Evolutionary conservation across 1,284 basidiomycete genomes (phyloP).

Genomic region (Mycena sp.): DNA sequence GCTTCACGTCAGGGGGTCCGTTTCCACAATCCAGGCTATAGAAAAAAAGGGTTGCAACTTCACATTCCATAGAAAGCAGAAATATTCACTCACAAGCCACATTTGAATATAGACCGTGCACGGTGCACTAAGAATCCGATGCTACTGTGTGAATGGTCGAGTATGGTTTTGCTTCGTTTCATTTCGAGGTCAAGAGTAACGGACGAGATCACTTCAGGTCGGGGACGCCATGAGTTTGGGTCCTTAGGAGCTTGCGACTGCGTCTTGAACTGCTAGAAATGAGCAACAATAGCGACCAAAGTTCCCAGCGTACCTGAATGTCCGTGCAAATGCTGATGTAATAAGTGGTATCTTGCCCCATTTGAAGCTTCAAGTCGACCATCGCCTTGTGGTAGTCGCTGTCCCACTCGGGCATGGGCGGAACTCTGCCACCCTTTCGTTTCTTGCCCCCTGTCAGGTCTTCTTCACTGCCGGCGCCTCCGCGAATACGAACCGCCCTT

Average conservation of each 20-base stretch:
- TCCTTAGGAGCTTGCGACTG: neutral
- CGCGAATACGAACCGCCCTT: too few species aligned
- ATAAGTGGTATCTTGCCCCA: neutral
- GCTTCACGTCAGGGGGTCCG: too few species aligned
- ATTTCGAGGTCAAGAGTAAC: too few species aligned
- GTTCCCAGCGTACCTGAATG: neutral
- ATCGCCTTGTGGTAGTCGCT: neutral
- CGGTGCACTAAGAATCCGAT: constrained; percentile 1
- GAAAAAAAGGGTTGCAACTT: too few species aligned
- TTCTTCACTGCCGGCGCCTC: too few species aligned
- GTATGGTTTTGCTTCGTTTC: too few species aligned
- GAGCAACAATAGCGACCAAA: neutral
- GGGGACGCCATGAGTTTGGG: neutral
- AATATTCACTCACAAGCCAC: neutral
- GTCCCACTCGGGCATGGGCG: neutral
- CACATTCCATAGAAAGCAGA: neutral
- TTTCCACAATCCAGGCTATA: neutral
- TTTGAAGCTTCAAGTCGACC: neutral
- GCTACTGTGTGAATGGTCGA: neutral
- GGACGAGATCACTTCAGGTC: neutral
- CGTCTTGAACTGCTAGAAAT: neutral
- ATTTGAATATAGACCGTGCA: neutral
- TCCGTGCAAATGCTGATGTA: neutral
- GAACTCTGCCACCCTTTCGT: too few species aligned
- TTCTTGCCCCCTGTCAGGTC: too few species aligned